Conservation (phyloP, 2,329 filamentous ascomycete species). For the Hypoxylon sp. region DNA sequence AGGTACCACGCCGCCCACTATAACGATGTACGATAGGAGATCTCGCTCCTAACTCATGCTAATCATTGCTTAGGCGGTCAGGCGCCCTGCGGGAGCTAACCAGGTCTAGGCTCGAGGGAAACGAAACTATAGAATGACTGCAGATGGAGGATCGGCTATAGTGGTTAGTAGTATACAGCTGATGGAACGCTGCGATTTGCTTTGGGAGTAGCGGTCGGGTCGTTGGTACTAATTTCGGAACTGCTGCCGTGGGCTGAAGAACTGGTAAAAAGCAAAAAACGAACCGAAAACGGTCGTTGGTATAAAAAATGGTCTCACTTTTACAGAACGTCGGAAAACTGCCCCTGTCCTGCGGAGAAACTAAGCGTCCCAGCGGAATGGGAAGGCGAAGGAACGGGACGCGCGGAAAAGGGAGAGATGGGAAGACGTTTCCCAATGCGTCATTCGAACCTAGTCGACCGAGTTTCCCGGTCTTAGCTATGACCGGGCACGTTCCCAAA, state of each 20-base stretch:
- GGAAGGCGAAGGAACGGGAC: slow-evolving; percentile 39
- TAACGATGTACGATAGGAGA: slow-evolving; percentile 43
- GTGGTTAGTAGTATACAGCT: slow-evolving; percentile 31
- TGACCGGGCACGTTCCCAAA: slow-evolving; percentile 10
- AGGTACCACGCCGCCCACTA: slow-evolving; percentile 33
- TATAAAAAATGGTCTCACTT: slow-evolving; percentile 5
- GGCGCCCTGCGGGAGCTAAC: slow-evolving; percentile 38
- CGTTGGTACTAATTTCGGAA: slow-evolving; percentile 3
- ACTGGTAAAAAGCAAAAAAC: slow-evolving; percentile 12
- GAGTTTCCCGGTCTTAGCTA: slow-evolving; percentile 27
- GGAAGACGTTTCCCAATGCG: slow-evolving; percentile 36
- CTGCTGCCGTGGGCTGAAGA: slow-evolving; percentile 14
- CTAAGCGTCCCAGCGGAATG: slow-evolving; percentile 27
- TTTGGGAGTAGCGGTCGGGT: slow-evolving; percentile 36
- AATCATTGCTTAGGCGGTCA: slow-evolving; percentile 46
- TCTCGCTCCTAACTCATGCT: slow-evolving; percentile 40
- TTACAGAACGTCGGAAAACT: slow-evolving; percentile 32
- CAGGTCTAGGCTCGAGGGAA: slow-evolving; percentile 36
- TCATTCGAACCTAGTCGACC: slow-evolving; percentile 24
- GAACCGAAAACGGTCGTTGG: background rate
- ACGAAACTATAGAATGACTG: slow-evolving; percentile 41
- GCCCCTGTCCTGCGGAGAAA: slow-evolving; percentile 46
- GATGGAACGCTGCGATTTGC: slow-evolving; percentile 35
- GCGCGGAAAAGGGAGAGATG: slow-evolving; percentile 35
- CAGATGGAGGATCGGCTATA: slow-evolving; percentile 39